Conservation (phyloP, 495 filamentous ascomycete species). For the Hypoxylon perforatum region DNA sequence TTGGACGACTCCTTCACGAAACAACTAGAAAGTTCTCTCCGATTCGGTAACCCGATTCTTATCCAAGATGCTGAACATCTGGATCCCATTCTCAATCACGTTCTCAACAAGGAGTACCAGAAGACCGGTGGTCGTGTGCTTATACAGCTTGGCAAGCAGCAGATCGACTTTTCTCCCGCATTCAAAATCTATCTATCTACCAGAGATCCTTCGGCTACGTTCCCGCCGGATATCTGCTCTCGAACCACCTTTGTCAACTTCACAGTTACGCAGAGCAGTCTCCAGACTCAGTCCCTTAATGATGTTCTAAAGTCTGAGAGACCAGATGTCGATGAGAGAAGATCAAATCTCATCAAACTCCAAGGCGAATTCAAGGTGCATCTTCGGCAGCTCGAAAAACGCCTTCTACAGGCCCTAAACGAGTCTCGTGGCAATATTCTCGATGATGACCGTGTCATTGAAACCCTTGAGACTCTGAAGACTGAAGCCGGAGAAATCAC, state of each 20-base stretch:
- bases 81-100: conserved; percentile 97
- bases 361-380: conserved; percentile 99
- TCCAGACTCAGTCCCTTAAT: conserved; percentile 97
- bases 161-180: conserved; percentile 98
- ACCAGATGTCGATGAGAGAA: conserved; percentile 95
- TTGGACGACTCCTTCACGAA: conserved; percentile 98
- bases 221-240: conserved; percentile 98
- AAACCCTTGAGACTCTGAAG: conserved; percentile 97
- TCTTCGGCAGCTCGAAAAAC: conserved; percentile 94
- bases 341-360: conserved; percentile 96
- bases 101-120: conserved; percentile 99
- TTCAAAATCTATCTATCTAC: conserved; percentile 97
- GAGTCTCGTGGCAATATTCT: conserved; percentile 98
- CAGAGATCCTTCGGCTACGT: conserved; percentile 92
- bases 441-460: conserved; percentile 97
- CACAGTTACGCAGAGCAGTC: conserved; percentile 97
- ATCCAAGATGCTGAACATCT: conserved; percentile 98
- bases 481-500: conserved; percentile 97
- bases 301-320: conserved; percentile 97
- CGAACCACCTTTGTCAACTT: conserved; percentile 99
- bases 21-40: conserved; percentile 92
- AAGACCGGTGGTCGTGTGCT: conserved; percentile 98
- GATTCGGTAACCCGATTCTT: conserved; percentile 97
- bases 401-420: conserved; percentile 92
- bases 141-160: conserved; percentile 97